phyloP scores from a whole-genome alignment of 257 asterid species.

The Coffea eugenioides region DNA sequence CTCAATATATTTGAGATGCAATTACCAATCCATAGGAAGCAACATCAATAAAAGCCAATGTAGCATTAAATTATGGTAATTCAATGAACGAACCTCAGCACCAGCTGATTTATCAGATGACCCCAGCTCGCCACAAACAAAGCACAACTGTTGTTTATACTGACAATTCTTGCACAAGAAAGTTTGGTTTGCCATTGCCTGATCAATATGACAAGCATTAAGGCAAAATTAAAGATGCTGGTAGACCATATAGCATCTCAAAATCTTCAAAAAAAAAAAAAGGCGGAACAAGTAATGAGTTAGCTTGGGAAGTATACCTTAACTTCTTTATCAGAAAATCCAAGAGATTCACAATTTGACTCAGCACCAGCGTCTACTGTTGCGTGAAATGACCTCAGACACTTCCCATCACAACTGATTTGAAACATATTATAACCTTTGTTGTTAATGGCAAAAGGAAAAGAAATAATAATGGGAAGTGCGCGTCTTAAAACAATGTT shows the following conservation, averaged over 20 bases:
- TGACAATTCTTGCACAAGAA: conserved; percentile 74
- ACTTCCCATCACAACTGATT: conserved; percentile 82
- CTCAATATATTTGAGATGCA: neutral
- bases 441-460: neutral
- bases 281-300: neutral
- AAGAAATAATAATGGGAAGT: no score
- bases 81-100: conserved; percentile 55
- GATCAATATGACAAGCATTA: neutral
- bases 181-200: conserved; percentile 23
- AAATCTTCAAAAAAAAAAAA: conserved; percentile 4
- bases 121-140: conserved; percentile 79
- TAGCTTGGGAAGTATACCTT: conserved; percentile 39
- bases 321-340: conserved; percentile 45
- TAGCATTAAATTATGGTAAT: neutral
- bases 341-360: conserved; percentile 61
- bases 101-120: conserved; percentile 78
- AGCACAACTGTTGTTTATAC: conserved; percentile 76
- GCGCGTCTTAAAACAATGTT: neutral
- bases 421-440: conserved; percentile 3
- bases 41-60: neutral
- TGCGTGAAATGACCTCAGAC: conserved; percentile 90
- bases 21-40: neutral
- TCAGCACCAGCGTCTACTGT: conserved; percentile 57
- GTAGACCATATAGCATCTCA: neutral
- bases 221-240: neutral